Evolutionary conservation across 768 basidiomycete species (phyloP).

Genomic region (Amanita pallidorosea): DNA sequence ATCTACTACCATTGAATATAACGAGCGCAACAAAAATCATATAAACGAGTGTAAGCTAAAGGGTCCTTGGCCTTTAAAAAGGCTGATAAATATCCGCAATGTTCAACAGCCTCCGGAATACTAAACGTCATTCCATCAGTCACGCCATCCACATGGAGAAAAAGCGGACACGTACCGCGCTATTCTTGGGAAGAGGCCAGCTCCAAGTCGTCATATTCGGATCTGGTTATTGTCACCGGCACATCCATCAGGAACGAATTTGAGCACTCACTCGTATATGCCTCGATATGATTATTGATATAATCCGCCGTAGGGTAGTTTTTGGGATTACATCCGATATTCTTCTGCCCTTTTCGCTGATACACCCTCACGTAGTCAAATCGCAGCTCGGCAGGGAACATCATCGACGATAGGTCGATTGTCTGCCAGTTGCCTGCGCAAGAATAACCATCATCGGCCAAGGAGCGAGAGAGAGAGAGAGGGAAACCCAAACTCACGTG

Average conservation of each 20-base stretch:
- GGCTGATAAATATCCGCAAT: not conserved
- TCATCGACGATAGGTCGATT: slow-evolving; percentile 41
- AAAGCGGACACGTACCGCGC: slow-evolving; percentile 12
- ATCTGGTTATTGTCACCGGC: slow-evolving; percentile 16
- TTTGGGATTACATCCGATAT: slow-evolving; percentile 58
- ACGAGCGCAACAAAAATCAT: no score
- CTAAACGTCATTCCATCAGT: not conserved
- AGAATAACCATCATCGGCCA: not conserved
- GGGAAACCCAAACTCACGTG: slow-evolving; percentile 19
- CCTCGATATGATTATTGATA: slow-evolving; percentile 41
- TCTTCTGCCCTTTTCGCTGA: slow-evolving; percentile 45
- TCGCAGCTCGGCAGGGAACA: slow-evolving; percentile 59
- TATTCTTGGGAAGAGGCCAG: slow-evolving; percentile 30
- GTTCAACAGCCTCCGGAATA: not conserved
- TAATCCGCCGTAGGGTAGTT: slow-evolving; percentile 58
- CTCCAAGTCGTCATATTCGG: slow-evolving; percentile 32
- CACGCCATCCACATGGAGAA: not conserved
- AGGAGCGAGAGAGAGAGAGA: not conserved
- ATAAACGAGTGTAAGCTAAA: not conserved
- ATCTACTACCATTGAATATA: no score
- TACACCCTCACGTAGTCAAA: slow-evolving; percentile 81
- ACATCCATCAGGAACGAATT: not conserved
- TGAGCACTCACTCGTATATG: slow-evolving; percentile 43
- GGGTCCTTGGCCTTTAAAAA: not conserved
- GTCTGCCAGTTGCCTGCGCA: slow-evolving; percentile 53